phyloP scores from a whole-genome alignment of 208 protist species.

The Borovskyia barvae region DNA sequence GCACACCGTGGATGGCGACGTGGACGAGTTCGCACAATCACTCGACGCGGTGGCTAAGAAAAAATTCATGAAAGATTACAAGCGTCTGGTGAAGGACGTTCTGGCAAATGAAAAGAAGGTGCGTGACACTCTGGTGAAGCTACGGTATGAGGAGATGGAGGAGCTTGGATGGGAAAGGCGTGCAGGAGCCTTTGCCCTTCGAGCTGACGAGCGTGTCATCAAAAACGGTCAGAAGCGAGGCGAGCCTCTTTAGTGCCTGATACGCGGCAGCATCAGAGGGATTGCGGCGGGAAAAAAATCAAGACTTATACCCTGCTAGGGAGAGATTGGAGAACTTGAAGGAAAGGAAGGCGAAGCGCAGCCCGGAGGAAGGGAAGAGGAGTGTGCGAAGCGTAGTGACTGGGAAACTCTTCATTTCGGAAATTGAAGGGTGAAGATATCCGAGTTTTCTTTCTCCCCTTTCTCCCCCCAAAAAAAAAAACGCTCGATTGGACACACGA shows the following conservation, averaged over 20 bases:
- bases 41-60: conserved; percentile 26
- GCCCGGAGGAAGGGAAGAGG: not conserved
- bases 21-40: conserved; percentile 12
- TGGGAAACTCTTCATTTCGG: too few relatives aligned
- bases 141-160: conserved; percentile 29
- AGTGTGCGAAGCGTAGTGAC: too few relatives aligned
- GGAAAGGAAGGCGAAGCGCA: not conserved
- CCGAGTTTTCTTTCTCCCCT: too few relatives aligned
- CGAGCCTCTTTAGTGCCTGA: conserved; percentile 1
- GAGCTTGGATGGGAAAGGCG: conserved; percentile 26
- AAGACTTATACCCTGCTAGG: too few relatives aligned
- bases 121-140: conserved; percentile 21
- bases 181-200: conserved; percentile 10
- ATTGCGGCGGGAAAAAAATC: too few relatives aligned
- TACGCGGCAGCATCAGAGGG: too few relatives aligned
- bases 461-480: too few relatives aligned
- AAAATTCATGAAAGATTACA: conserved; percentile 36
- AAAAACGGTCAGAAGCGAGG: not conserved
- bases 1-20: conserved; percentile 8
- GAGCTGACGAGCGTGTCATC: conserved; percentile 11
- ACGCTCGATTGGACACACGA: too few relatives aligned
- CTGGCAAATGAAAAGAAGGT: conserved; percentile 33
- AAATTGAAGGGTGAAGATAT: too few relatives aligned
- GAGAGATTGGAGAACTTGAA: too few relatives aligned
- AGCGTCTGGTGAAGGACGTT: conserved; percentile 33